Evolutionary conservation across 495 filamentous ascomycete species (phyloP).

Genomic region (Tuber borchii): DNA sequence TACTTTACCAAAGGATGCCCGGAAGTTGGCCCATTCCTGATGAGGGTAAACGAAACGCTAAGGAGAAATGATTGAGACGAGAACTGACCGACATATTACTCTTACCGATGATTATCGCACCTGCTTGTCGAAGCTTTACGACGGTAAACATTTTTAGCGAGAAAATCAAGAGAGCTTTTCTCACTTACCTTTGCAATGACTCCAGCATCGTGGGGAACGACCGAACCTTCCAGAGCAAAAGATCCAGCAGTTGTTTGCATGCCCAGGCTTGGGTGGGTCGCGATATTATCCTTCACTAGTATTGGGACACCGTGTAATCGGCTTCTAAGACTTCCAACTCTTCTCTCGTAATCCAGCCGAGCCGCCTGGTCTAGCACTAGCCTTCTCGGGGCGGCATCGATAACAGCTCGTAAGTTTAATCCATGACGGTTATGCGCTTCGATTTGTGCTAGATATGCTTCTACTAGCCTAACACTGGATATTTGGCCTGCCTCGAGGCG

Average conservation of each 20-base stretch:
- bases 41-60: neutral
- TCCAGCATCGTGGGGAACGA: conserved; percentile 39
- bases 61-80: neutral
- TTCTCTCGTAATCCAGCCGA: conserved; percentile 37
- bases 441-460: conserved; percentile 51
- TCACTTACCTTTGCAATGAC: conserved; percentile 34
- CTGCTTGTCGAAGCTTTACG: conserved; percentile 44
- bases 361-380: conserved; percentile 40
- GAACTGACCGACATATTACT: conserved; percentile 42
- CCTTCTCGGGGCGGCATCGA: conserved; percentile 42
- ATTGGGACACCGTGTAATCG: conserved; percentile 42
- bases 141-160: neutral
- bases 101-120: conserved; percentile 49
- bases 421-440: conserved; percentile 44
- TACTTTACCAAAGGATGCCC: conserved; percentile 36
- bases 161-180: neutral
- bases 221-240: conserved; percentile 40
- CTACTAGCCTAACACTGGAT: conserved; percentile 48
- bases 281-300: conserved; percentile 43
- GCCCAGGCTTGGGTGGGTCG: conserved; percentile 43
- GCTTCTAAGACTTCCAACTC: conserved; percentile 27
- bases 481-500: conserved; percentile 44
- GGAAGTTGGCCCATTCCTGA: conserved; percentile 41
- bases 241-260: conserved; percentile 51
- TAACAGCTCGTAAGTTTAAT: conserved; percentile 43